Conservation (phyloP, 768 basidiomycete species). For the Tricholoma saponaceum region DNA sequence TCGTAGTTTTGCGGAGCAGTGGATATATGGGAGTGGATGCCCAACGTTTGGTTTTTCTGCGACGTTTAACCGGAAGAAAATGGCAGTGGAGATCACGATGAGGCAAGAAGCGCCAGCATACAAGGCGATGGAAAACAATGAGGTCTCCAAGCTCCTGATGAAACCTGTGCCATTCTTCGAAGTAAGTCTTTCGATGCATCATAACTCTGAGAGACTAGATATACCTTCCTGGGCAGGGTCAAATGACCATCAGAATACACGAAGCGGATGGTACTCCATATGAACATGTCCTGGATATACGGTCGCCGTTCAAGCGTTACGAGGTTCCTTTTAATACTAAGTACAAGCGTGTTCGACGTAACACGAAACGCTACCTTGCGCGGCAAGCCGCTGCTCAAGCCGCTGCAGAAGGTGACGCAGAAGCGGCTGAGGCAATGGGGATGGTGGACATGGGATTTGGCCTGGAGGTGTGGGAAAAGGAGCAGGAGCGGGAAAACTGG, state of each 20-base stretch:
- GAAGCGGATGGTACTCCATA: slow-evolving; percentile 99
- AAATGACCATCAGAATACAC: slow-evolving; percentile 98
- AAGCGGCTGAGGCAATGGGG: slow-evolving; percentile 90
- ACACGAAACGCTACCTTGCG: slow-evolving; percentile 93
- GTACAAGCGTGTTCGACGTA: slow-evolving; percentile 93
- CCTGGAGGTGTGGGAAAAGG: slow-evolving; percentile 94
- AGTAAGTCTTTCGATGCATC: slow-evolving; percentile 34
- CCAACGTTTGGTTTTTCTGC: slow-evolving; percentile 88
- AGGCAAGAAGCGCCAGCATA: slow-evolving; percentile 82
- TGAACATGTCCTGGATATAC: slow-evolving; percentile 95
- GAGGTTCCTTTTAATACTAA: slow-evolving; percentile 99
- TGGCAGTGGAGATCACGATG: slow-evolving; percentile 96
- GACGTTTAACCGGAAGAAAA: slow-evolving; percentile 94
- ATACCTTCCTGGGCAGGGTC: slow-evolving; percentile 52
- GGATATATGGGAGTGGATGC: slow-evolving; percentile 98
- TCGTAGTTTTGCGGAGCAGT: slow-evolving; percentile 93
- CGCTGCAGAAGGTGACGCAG: slow-evolving; percentile 86
- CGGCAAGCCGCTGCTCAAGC: slow-evolving; percentile 91
- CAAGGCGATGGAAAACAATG: slow-evolving; percentile 65
- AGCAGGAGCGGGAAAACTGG: slow-evolving; percentile 90
- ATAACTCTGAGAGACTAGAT: not conserved
- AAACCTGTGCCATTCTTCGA: slow-evolving; percentile 91
- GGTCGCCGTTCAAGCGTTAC: slow-evolving; percentile 83
- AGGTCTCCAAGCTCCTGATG: slow-evolving; percentile 56
- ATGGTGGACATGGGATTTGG: slow-evolving; percentile 95